Base-by-base conservation (phyloP, 179 eudicot genomes). In the Heliamphora pulchella region DNA sequence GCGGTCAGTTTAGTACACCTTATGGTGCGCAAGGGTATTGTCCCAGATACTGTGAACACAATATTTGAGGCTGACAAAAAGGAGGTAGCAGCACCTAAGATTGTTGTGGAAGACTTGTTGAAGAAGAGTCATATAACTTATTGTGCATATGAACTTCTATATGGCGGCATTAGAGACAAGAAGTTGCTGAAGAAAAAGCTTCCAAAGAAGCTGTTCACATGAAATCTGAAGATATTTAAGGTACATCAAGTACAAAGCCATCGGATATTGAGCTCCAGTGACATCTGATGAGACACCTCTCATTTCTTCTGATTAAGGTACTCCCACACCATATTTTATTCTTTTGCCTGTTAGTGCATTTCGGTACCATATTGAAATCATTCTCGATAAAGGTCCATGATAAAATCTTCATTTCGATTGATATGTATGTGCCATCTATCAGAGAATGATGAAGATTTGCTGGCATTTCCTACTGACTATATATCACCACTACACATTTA, bases 51-150 rank as follows among this genome's bases (percentile, higher is more conserved):
- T 20, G 97, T 93, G 71, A 86, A 89, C 82, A 88, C 89, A 46
- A 95, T 93, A 57, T 88, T 90, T 74, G 89, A 84, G 83, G 90
- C 87, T 64, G 89, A 89, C 77, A 95, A 95, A 85, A 93, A 81
- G 90, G 92, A 86, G 82, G 88, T 91, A 65, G 97, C 97, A 59
- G 97, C 98, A 70, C 98, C 98, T 48, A 95, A 95, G 86, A 93
- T 95, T 81, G 87, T 91, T 80, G 89, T 95, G 82, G 98, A 95
- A 81, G 89, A 93, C 81, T 83, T 95, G 88, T 79, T 95, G 87
- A 93, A 87, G 87, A 95, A 84, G 88, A 85, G 95, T 66, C 91
- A 87, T 86, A 91, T 95, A 85, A 91, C 91, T 71, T 95, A 93
- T 82, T 82, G 84, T 85, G 85, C 95, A 18, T 93, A 95, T 87